A percentile compares a stretch with the other conserved stretches of the same genome.
These are phyloP conservation scores for Nitzschia palea DNA, from an alignment of 108 stramenopile species.

Conservation along the genomic window DNA sequence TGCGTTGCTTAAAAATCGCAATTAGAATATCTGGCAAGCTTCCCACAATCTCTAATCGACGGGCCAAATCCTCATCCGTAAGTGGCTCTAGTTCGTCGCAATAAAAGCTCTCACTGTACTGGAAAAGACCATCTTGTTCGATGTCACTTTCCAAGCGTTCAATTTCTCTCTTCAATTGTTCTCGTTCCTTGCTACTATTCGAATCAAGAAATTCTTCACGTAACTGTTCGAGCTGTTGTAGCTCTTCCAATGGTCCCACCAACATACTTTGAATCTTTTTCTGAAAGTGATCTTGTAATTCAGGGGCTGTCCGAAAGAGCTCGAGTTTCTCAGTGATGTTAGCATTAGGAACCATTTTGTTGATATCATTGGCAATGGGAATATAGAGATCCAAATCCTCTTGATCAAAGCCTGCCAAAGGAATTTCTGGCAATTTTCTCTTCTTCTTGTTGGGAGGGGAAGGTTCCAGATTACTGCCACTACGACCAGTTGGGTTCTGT, in stretches of 20 bases:
- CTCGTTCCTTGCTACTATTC: constrained; percentile 30
- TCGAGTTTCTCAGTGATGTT: constrained; percentile 22
- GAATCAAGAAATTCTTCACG: constrained; percentile 29
- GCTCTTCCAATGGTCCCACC: constrained; percentile 32
- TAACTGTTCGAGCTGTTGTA: constrained; percentile 35
- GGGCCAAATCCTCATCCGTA: constrained; percentile 29
- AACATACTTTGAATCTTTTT: constrained; percentile 37
- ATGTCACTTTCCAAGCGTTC: constrained; percentile 22
- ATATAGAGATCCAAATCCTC: constrained; percentile 40
- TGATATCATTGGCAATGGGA: constrained; percentile 31
- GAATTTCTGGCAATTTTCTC: constrained; percentile 11
- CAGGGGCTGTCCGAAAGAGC: constrained; percentile 30
- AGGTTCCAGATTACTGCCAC: constrained; percentile 1
- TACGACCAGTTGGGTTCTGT: neutral
- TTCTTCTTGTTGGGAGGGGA: neutral
- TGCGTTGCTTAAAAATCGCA: constrained; percentile 36
- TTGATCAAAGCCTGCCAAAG: constrained; percentile 37
- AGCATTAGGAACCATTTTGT: constrained; percentile 25
- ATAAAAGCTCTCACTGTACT: constrained; percentile 28
- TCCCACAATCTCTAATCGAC: constrained; percentile 27
- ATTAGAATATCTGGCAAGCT: constrained; percentile 34
- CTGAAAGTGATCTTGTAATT: constrained; percentile 35
- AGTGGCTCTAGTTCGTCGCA: constrained; percentile 16
- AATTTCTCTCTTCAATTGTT: constrained; percentile 34
- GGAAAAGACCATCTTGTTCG: constrained; percentile 5